Evolutionary conservation across 129 eudicot genomes (phyloP).

Genomic region (Sambucus nigra): DNA sequence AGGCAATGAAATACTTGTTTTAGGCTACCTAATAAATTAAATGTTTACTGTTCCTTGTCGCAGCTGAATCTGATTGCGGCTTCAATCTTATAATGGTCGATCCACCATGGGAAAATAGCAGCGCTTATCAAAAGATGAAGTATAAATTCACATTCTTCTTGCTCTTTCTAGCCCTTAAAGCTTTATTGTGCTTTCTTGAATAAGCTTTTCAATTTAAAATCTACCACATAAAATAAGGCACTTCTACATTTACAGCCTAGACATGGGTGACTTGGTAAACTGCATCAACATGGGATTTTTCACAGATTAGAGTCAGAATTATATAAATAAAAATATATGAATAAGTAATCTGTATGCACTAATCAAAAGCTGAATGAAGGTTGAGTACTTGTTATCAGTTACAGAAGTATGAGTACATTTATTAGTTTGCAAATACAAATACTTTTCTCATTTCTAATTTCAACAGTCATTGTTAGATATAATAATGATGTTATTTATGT

Average conservation of each 20-base stretch:
- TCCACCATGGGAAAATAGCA: constrained; percentile 99
- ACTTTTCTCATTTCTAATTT: neutral
- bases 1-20: neutral
- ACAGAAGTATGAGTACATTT: neutral
- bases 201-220: neutral
- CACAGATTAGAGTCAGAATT: too few species aligned
- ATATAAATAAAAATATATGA: neutral
- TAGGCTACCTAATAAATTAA: constrained; percentile 2
- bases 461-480: neutral
- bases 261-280: neutral
- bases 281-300: neutral
- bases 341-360: neutral
- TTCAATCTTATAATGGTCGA: constrained; percentile 77
- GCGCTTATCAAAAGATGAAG: constrained; percentile 82
- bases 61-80: constrained; percentile 63
- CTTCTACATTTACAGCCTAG: neutral
- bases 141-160: constrained; percentile 27
- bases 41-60: constrained; percentile 15
- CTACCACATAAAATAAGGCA: neutral
- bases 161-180: constrained; percentile 2
- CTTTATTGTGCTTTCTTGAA: neutral
- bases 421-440: neutral
- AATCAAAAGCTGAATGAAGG: neutral
- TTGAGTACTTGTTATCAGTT: neutral
- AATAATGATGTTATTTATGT: neutral